Percentiles rank a stretch among this genome's conserved stretches.
Conservation (phyloP, 495 filamentous ascomycete genomes). For the Durotheca rogersii region DNA sequence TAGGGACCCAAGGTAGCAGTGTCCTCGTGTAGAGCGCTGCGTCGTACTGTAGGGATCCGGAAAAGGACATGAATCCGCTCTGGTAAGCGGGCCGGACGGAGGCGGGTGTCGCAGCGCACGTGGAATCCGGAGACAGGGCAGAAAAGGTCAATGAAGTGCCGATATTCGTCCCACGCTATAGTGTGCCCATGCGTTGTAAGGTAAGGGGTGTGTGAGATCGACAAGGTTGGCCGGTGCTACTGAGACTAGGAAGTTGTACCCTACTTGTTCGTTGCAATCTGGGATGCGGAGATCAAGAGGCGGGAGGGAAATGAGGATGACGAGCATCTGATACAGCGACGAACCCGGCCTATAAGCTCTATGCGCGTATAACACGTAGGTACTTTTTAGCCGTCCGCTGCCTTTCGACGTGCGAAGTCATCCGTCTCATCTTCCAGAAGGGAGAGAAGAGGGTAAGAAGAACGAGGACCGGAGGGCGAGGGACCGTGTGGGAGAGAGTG, state of each 20-base stretch:
- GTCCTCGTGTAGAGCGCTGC: constrained; percentile 18
- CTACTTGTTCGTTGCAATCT: constrained; percentile 6
- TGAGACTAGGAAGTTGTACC: constrained; percentile 1
- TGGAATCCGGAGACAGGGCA: constrained; percentile 21
- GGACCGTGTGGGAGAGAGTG: too few relatives aligned
- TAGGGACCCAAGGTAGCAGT: too few relatives aligned
- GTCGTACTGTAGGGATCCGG: constrained; percentile 20
- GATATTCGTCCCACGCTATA: constrained; percentile 23
- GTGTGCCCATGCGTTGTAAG: constrained; percentile 8
- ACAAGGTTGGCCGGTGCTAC: not conserved
- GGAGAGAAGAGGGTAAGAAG: too few relatives aligned
- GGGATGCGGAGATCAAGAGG: constrained; percentile 23
- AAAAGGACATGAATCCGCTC: constrained; percentile 26
- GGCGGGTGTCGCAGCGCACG: constrained; percentile 28
- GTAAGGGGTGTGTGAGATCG: not conserved
- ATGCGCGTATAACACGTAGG: constrained; percentile 17
- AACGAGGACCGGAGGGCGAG: too few relatives aligned
- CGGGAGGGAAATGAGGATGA: constrained; percentile 23
- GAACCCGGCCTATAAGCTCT: constrained; percentile 12
- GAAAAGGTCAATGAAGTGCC: constrained; percentile 21
- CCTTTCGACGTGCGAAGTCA: constrained; percentile 4
- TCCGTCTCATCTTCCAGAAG: not conserved
- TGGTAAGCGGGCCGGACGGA: constrained; percentile 23
- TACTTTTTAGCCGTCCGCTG: too few relatives aligned
- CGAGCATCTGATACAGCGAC: constrained; percentile 30